These are phyloP conservation scores for Seminavis robusta DNA, from an alignment of 108 stramenopile species.

Conservation along the genomic window DNA sequence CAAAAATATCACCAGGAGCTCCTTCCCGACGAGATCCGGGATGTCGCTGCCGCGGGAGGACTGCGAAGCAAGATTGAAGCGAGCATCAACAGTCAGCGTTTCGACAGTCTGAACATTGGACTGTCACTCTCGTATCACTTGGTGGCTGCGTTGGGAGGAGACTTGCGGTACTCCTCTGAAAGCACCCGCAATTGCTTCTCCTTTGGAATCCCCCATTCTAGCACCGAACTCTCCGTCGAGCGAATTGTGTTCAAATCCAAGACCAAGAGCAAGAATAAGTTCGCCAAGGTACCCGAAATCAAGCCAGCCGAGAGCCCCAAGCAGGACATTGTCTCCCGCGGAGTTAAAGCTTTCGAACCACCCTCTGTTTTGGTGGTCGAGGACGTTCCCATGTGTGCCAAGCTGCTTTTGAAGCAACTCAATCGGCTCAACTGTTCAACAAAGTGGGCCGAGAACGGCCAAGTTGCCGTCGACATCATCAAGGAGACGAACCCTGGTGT, in stretches of 20 bases:
- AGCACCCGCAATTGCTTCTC: too few species aligned
- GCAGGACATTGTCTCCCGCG: not conserved
- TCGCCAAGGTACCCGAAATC: too few species aligned
- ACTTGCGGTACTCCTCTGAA: constrained; percentile 10
- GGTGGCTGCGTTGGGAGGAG: constrained; percentile 38
- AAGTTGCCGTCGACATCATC: constrained; percentile 39
- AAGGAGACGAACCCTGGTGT: constrained; percentile 11
- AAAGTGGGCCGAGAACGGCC: constrained; percentile 29
- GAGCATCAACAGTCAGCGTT: not conserved
- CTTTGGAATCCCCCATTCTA: too few species aligned
- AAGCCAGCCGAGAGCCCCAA: too few species aligned
- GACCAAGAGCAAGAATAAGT: too few species aligned
- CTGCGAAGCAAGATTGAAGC: not conserved
- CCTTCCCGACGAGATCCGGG: constrained; percentile 2
- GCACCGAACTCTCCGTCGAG: too few species aligned
- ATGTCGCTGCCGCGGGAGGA: not conserved
- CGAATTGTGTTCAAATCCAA: too few species aligned
- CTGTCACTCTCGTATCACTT: constrained; percentile 40
- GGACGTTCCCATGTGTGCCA: constrained; percentile 50
- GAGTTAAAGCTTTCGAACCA: constrained; percentile 23
- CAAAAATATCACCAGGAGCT: constrained; percentile 13
- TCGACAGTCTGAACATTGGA: constrained; percentile 10
- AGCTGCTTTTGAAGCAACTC: constrained; percentile 24
- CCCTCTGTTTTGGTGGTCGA: constrained; percentile 48
- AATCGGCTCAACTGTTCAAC: constrained; percentile 16